These are phyloP conservation scores for Cubamyces lactineus DNA, from an alignment of 768 basidiomycete genomes.

Conservation along the genomic window DNA sequence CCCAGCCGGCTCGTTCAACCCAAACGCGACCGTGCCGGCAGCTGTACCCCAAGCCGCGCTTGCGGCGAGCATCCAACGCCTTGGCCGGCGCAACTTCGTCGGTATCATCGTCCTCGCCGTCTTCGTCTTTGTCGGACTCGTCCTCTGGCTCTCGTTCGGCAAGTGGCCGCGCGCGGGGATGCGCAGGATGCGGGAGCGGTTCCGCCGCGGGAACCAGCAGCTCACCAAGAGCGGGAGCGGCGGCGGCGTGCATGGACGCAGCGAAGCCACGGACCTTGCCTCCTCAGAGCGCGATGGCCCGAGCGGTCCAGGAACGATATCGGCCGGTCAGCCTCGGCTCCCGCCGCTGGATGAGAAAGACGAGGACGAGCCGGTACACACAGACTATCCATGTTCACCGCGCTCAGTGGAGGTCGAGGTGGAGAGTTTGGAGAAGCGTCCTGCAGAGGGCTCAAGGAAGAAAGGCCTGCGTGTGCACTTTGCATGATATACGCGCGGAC, in stretches of 20 bases:
- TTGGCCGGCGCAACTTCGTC: conserved; percentile 31
- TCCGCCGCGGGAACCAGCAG: background rate
- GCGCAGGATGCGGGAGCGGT: conserved; percentile 16
- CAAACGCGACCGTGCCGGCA: conserved; percentile 4
- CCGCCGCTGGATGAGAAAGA: conserved; percentile 7
- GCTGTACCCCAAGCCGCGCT: conserved; percentile 18
- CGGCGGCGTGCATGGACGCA: background rate
- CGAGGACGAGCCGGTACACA: background rate
- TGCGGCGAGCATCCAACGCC: conserved; percentile 5
- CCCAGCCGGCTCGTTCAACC: conserved; percentile 7
- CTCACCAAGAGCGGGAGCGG: background rate
- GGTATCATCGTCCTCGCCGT: conserved; percentile 33
- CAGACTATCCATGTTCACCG: background rate
- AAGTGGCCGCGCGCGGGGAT: conserved; percentile 25
- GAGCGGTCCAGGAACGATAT: too few relatives aligned
- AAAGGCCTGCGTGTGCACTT: conserved; percentile 15
- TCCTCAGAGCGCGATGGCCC: too few relatives aligned
- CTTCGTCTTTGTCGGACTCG: conserved; percentile 30
- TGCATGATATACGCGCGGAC: background rate
- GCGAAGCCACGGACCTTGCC: background rate
- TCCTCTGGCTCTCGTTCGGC: conserved; percentile 33
- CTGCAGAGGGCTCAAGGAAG: background rate
- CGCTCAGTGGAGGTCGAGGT: conserved; percentile 6
- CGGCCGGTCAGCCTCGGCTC: too few relatives aligned
- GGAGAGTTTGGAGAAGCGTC: conserved; percentile 12